Conservation (phyloP, 2,329 filamentous ascomycete species). For the Pyricularia grisea region DNA sequence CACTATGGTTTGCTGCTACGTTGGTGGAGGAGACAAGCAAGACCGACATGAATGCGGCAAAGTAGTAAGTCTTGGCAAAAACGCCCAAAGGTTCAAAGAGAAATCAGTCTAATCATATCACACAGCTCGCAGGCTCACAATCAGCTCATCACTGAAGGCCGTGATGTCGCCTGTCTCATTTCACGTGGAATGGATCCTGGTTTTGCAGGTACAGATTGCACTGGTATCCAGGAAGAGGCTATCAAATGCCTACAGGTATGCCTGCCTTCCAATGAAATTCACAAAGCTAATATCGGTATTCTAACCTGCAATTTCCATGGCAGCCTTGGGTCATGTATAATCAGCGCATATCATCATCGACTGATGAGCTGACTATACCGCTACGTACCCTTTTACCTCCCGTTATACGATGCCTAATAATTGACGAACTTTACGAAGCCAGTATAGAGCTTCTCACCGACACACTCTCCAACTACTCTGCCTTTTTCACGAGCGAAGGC, state of each 20-base stretch:
- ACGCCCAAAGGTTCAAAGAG: no score
- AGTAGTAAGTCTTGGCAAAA: conserved; percentile 33
- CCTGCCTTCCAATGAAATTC: not conserved
- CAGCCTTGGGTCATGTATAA: conserved; percentile 69
- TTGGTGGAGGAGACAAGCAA: conserved; percentile 61
- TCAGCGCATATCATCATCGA: conserved; percentile 51
- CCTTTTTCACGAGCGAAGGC: conserved; percentile 51
- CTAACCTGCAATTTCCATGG: conserved; percentile 5
- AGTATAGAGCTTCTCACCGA: conserved; percentile 58
- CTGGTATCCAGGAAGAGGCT: conserved; percentile 39
- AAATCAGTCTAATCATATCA: not conserved
- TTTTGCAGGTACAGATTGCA: conserved; percentile 12
- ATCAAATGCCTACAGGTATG: conserved; percentile 53
- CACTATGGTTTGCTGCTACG: conserved; percentile 55
- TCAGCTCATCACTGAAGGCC: conserved; percentile 27
- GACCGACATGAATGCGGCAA: conserved; percentile 51
- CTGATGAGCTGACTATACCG: conserved; percentile 45
- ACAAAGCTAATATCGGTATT: conserved; percentile 5
- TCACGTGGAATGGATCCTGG: conserved; percentile 22
- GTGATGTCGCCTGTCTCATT: conserved; percentile 31
- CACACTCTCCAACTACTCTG: conserved; percentile 53
- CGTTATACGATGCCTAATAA: conserved; percentile 50
- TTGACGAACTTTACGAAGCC: conserved; percentile 47
- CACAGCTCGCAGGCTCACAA: conserved; percentile 25
- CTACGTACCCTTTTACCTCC: conserved; percentile 51